Conservation (phyloP, 2,329 filamentous ascomycete species). For the Paraphaeosphaeria minitans region DNA sequence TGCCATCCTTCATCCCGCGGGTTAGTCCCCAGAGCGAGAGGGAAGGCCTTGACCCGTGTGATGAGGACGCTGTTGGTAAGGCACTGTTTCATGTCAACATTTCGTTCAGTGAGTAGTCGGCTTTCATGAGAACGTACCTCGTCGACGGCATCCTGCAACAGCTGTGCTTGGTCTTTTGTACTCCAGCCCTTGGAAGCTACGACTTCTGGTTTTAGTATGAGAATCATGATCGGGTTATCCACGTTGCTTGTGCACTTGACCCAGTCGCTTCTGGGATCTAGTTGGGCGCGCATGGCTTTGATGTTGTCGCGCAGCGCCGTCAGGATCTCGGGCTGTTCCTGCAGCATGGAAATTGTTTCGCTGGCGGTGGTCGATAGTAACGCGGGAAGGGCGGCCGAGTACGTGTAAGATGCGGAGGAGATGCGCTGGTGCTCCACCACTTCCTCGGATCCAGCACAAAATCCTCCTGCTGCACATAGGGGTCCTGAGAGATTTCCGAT, state of each 20-base stretch:
- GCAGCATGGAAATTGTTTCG: conserved; percentile 84
- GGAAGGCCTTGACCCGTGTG: conserved; percentile 80
- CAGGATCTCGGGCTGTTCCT: conserved; percentile 84
- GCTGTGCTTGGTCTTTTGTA: conserved; percentile 77
- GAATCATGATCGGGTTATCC: conserved; percentile 86
- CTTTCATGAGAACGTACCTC: conserved; percentile 67
- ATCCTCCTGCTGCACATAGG: conserved; percentile 89
- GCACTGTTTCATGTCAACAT: conserved; percentile 59
- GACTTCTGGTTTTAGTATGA: conserved; percentile 83
- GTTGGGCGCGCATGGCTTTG: conserved; percentile 79
- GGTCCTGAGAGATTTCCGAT: conserved; percentile 89
- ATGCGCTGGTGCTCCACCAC: conserved; percentile 97
- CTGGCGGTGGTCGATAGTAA: conserved; percentile 95
- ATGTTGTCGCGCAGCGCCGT: conserved; percentile 83
- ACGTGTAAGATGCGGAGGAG: conserved; percentile 89
- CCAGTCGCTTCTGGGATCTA: conserved; percentile 95
- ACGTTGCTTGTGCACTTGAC: conserved; percentile 77
- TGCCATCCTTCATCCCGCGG: conserved; percentile 71
- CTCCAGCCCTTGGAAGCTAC: conserved; percentile 71
- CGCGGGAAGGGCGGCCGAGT: conserved; percentile 90
- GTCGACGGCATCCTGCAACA: conserved; percentile 92
- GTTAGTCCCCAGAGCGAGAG: conserved; percentile 61
- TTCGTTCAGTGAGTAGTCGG: background rate
- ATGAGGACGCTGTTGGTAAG: conserved; percentile 89
- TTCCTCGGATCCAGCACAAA: conserved; percentile 89